phyloP scores from a whole-genome alignment of 2,329 filamentous ascomycete species.

The Westerdykella ornata region DNA sequence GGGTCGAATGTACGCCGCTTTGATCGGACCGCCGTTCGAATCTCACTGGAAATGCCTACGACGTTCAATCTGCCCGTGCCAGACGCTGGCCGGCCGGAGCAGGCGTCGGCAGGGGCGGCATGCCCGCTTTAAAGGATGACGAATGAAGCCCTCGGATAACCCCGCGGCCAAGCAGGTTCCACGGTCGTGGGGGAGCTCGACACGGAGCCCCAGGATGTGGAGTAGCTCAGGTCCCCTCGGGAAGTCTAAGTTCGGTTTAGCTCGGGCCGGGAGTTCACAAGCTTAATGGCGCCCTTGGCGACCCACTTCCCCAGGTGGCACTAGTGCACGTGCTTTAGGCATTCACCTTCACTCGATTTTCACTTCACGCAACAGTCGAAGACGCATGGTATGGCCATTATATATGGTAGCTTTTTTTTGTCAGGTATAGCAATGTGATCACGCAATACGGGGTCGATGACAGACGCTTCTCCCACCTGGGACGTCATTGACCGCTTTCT shows the following conservation, averaged over 20 bases:
- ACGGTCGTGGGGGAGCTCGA: background rate
- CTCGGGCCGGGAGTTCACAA: too few species aligned
- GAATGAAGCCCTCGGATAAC: background rate
- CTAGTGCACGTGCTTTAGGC: too few species aligned
- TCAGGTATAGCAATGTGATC: too few species aligned
- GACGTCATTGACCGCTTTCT: background rate
- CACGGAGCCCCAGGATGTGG: background rate
- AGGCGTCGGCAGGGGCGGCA: background rate
- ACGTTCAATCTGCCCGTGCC: background rate
- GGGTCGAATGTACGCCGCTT: background rate
- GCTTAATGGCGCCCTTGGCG: too few species aligned
- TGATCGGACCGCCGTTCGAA: background rate
- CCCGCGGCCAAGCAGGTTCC: background rate
- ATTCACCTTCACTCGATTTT: too few species aligned
- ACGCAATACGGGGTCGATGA: too few species aligned
- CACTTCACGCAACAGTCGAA: too few species aligned
- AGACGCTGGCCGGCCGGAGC: background rate
- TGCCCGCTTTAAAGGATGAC: background rate
- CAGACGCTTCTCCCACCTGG: background rate
- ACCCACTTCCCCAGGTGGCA: too few species aligned
- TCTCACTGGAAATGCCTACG: background rate
- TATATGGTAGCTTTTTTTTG: too few species aligned
- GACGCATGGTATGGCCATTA: too few species aligned
- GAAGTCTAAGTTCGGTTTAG: background rate
- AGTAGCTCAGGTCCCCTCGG: background rate